A percentile compares a stretch with the other conserved stretches of the same genome.
These are phyloP conservation scores for Acacia crassicarpa DNA, from an alignment of 306 rosid genomes.

Conservation along the genomic window DNA sequence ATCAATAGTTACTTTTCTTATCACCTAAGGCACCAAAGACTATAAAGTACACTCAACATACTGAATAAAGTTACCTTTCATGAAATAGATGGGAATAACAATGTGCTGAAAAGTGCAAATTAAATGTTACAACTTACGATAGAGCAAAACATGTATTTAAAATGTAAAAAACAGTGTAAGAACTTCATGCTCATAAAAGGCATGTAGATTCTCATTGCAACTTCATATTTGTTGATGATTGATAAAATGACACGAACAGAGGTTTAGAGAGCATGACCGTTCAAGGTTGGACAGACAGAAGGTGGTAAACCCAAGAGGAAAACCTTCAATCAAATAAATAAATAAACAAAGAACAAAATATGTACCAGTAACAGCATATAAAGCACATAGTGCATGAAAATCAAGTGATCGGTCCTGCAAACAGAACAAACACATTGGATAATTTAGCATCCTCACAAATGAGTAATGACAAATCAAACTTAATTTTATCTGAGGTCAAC, in stretches of 20 bases:
- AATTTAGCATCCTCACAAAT: constrained; percentile 49
- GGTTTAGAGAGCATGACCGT: not conserved
- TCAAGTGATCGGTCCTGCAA: constrained; percentile 89
- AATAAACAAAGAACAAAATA: constrained; percentile 17
- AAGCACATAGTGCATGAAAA: constrained; percentile 66
- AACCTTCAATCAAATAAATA: not conserved
- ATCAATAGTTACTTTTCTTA: not conserved
- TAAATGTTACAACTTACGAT: not conserved
- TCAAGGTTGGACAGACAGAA: not conserved
- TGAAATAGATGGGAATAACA: constrained; percentile 6
- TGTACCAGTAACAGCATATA: constrained; percentile 84
- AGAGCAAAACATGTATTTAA: not conserved
- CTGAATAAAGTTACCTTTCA: not conserved
- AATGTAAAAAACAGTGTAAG: not conserved
- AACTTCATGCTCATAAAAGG: constrained; percentile 5
- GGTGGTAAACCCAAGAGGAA: not conserved
- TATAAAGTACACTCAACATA: constrained; percentile 9
- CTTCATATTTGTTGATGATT: not conserved
- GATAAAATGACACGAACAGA: not conserved
- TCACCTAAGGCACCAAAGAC: constrained; percentile 14
- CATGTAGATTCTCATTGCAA: not conserved
- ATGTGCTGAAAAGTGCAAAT: not conserved
- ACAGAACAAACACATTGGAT: constrained; percentile 22
- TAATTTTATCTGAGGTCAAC: not conserved
- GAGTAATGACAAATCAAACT: not conserved